phyloP scores from a whole-genome alignment of 164 flowering plant species.

The Nymphaea thermarum region DNA sequence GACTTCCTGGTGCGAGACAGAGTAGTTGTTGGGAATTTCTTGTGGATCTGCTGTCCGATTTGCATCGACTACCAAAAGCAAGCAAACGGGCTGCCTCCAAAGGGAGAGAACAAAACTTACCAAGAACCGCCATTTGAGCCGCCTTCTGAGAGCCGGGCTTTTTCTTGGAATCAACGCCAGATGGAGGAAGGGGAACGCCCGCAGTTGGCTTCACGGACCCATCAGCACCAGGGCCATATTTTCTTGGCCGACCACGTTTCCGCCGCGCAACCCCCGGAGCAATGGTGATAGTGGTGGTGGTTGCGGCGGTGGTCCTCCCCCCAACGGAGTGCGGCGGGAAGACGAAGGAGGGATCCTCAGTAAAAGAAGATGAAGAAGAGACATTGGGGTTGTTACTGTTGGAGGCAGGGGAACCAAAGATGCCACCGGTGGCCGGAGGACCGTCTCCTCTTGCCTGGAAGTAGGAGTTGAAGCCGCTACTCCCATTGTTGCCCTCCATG shows the following conservation, averaged over 20 bases:
- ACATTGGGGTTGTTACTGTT: background rate
- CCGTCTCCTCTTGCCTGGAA: background rate
- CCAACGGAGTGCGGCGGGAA: background rate
- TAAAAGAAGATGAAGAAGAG: background rate
- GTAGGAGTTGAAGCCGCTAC: background rate
- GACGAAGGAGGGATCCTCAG: background rate
- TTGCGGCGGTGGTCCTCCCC: background rate
- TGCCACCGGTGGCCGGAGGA: conserved; percentile 1
- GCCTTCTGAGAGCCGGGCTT: conserved; percentile 2
- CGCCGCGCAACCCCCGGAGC: background rate
- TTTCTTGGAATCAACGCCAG: conserved; percentile 2
- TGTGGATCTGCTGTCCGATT: too few relatives aligned
- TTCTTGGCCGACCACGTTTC: conserved; percentile 8
- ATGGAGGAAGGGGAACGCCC: background rate
- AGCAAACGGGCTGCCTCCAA: background rate
- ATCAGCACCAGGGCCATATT: conserved; percentile 2
- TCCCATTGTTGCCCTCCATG: background rate
- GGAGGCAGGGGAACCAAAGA: background rate
- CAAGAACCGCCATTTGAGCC: conserved; percentile 3
- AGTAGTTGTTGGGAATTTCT: too few relatives aligned
- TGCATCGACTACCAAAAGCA: too few relatives aligned
- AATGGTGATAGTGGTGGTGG: too few relatives aligned
- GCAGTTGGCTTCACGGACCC: background rate
- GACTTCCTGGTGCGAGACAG: too few relatives aligned
- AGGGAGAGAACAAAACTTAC: background rate